Percentiles rank a stretch among this genome's conserved stretches.
Evolutionary conservation across 805 yeast genomes (phyloP).

Genomic region (Dipodascus albidus): DNA sequence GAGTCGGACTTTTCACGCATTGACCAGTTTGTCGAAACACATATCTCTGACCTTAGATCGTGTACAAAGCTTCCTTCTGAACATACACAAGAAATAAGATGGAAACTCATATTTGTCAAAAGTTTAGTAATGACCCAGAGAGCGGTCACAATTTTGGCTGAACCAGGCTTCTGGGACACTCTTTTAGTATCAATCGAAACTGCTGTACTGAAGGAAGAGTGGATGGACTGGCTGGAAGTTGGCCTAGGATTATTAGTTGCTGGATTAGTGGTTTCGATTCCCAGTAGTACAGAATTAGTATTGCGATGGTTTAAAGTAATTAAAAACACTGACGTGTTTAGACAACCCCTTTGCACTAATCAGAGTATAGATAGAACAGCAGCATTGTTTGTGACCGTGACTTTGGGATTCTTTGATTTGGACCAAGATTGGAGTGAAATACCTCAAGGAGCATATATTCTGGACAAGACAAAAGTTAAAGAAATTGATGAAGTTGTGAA

Average conservation of each 20-base stretch:
- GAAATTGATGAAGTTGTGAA: background rate
- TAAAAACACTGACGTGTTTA: background rate
- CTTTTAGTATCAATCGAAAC: background rate
- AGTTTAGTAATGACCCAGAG: background rate
- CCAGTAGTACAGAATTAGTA: background rate
- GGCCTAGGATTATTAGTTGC: background rate
- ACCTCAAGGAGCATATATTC: background rate
- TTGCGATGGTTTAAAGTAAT: background rate
- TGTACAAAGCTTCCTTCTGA: background rate
- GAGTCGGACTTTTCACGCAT: background rate
- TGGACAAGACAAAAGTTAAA: background rate
- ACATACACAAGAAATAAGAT: background rate
- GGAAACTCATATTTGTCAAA: background rate
- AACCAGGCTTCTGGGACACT: background rate
- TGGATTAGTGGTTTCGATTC: background rate
- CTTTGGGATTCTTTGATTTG: background rate
- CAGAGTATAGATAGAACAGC: background rate
- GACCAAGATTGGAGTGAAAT: background rate
- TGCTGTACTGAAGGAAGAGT: background rate
- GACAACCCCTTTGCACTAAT: background rate
- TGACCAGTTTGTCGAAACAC: background rate
- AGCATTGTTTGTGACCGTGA: background rate
- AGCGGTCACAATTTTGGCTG: background rate
- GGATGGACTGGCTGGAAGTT: background rate
- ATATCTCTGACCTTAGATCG: background rate